Evolutionary conservation across 1,284 basidiomycete genomes (phyloP).

Genomic region (Phellopilus nigrolimitatus): DNA sequence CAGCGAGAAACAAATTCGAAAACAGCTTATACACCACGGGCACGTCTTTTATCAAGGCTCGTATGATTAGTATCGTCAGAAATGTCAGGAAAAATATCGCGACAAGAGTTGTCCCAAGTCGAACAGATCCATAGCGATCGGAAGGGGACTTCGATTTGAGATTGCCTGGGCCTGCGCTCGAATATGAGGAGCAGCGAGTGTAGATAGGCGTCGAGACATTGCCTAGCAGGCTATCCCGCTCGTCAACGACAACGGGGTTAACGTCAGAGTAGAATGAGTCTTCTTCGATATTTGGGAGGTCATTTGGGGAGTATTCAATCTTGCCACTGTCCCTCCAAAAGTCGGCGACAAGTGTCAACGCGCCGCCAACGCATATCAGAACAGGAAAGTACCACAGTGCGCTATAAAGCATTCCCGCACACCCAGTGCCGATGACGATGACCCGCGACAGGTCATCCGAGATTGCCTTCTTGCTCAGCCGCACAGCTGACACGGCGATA

Average conservation of each 20-base stretch:
- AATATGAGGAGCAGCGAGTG: background rate
- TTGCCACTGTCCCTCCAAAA: constrained; percentile 6
- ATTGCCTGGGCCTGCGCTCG: background rate
- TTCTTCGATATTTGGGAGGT: background rate
- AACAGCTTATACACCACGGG: constrained; percentile 35
- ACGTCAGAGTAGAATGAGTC: background rate
- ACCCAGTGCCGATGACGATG: constrained; percentile 42
- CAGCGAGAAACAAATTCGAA: constrained; percentile 40
- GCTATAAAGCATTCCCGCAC: constrained; percentile 48
- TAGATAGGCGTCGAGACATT: background rate
- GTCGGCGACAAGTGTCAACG: constrained; percentile 33
- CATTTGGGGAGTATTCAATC: background rate
- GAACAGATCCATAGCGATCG: background rate
- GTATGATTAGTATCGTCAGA: constrained; percentile 30
- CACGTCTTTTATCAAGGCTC: constrained; percentile 29
- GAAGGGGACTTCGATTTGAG: background rate
- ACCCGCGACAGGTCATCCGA: constrained; percentile 45
- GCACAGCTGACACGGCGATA: constrained; percentile 50
- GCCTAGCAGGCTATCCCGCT: no score
- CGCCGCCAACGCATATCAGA: constrained; percentile 33
- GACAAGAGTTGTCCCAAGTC: background rate
- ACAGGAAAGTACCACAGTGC: constrained; percentile 42
- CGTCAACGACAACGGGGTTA: background rate
- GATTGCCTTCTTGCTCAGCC: constrained; percentile 43
- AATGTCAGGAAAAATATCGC: constrained; percentile 25